Evolutionary conservation across 768 basidiomycete genomes (phyloP).

Genomic region (Hypholoma fasciculare): DNA sequence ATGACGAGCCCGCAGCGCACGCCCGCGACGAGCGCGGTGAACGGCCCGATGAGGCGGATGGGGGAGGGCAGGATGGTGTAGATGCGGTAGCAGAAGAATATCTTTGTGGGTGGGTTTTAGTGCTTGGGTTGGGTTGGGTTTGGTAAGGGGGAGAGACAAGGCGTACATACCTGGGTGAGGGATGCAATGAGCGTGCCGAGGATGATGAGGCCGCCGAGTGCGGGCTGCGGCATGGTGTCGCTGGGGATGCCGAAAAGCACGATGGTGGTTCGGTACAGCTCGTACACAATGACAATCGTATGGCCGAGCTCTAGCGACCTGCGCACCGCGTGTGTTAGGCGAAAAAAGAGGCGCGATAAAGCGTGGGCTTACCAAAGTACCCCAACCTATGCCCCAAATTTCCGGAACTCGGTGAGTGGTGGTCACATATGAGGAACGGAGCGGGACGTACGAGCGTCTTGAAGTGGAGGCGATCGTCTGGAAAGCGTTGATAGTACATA

Average conservation of each 20-base stretch:
- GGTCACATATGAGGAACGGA: not conserved
- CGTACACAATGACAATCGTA: slow-evolving; percentile 3
- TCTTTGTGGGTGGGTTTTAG: not conserved
- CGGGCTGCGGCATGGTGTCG: not conserved
- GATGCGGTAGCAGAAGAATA: slow-evolving; percentile 9
- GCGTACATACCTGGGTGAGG: slow-evolving; percentile 8
- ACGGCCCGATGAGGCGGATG: not conserved
- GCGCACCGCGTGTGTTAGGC: not conserved
- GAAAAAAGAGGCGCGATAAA: not conserved
- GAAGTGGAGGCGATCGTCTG: slow-evolving; percentile 15
- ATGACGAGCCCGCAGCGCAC: slow-evolving; percentile 1
- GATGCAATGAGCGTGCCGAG: slow-evolving; percentile 11
- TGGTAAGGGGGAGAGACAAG: not conserved
- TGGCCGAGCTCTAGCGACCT: slow-evolving; percentile 10
- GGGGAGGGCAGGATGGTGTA: slow-evolving; percentile 8
- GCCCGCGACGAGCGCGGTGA: not conserved
- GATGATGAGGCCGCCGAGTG: slow-evolving; percentile 3
- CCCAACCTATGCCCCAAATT: not conserved
- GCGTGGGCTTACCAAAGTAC: not conserved
- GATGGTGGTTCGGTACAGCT: slow-evolving; percentile 6
- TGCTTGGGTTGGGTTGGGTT: not conserved
- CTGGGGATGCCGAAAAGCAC: not conserved
- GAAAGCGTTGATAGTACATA: slow-evolving; percentile 20
- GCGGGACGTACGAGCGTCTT: slow-evolving; percentile 24
- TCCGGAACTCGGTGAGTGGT: too few species aligned